Percentiles rank a stretch among this genome's conserved stretches.
Conservation (phyloP, 495 filamentous ascomycete species). For the Neurospora terricola region DNA sequence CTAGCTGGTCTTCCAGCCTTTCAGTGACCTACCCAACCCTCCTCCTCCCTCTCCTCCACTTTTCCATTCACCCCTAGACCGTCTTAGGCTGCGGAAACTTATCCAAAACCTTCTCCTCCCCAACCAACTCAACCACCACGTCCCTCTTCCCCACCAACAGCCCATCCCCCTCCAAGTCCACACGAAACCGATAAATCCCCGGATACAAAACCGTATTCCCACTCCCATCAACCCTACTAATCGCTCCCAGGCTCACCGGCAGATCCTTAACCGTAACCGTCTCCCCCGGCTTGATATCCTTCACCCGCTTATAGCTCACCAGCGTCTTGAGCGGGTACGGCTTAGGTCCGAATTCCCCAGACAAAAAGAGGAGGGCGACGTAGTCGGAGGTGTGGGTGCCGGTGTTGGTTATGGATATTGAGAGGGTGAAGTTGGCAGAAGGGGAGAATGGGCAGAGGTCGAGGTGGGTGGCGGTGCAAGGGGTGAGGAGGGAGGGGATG, state of each 20-base stretch:
- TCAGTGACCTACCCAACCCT: not conserved
- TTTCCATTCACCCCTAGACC: not conserved
- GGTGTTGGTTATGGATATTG: constrained; percentile 32
- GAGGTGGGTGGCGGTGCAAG: constrained; percentile 17
- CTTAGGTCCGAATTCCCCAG: constrained; percentile 41
- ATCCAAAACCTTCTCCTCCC: constrained; percentile 33
- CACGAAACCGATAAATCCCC: constrained; percentile 46
- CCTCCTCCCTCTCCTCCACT: not conserved
- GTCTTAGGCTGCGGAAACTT: constrained; percentile 29
- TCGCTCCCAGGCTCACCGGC: constrained; percentile 34
- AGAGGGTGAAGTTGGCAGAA: constrained; percentile 9
- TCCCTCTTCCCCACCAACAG: constrained; percentile 8
- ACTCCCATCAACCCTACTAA: constrained; percentile 37
- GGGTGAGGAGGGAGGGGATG: constrained; percentile 15
- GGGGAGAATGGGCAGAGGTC: constrained; percentile 36
- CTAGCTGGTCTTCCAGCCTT: not conserved
- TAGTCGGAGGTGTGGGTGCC: constrained; percentile 44
- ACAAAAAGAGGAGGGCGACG: constrained; percentile 42
- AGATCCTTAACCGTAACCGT: constrained; percentile 34
- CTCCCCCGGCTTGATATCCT: constrained; percentile 29
- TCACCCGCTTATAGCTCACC: constrained; percentile 44
- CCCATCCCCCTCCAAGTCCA: constrained; percentile 42
- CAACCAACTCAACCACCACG: constrained; percentile 31
- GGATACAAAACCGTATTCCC: constrained; percentile 52
- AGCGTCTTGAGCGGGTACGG: constrained; percentile 52